phyloP scores from a whole-genome alignment of 371 early-diverging fungal species.

The Rhizomucor pusillus region DNA sequence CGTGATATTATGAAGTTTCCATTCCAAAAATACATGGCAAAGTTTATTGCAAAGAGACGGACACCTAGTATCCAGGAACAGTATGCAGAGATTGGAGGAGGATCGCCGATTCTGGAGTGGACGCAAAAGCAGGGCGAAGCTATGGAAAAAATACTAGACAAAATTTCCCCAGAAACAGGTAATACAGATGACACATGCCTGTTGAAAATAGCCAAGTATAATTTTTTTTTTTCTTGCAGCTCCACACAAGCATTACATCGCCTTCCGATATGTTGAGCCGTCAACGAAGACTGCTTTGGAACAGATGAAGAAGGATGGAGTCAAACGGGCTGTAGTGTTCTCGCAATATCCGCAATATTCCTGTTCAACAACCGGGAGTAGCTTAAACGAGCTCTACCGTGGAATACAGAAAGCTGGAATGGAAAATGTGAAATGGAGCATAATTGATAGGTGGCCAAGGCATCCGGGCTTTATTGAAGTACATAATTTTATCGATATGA shows the following conservation, averaged over 20 bases:
- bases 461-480: slow-evolving; percentile 85
- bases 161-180: slow-evolving; percentile 79
- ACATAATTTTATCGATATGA: background rate
- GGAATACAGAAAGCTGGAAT: slow-evolving; percentile 62
- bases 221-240: slow-evolving; percentile 53
- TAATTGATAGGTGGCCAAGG: slow-evolving; percentile 93
- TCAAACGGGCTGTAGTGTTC: slow-evolving; percentile 86
- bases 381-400: slow-evolving; percentile 85
- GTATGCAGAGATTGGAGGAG: slow-evolving; percentile 92
- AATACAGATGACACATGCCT: slow-evolving; percentile 7
- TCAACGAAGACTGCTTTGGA: slow-evolving; percentile 71
- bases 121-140: slow-evolving; percentile 82
- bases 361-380: slow-evolving; percentile 93
- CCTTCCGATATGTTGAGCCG: slow-evolving; percentile 91
- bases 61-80: slow-evolving; percentile 87
- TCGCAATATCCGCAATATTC: slow-evolving; percentile 96
- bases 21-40: slow-evolving; percentile 72
- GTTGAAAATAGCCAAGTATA: slow-evolving; percentile 1
- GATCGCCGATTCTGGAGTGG: slow-evolving; percentile 91
- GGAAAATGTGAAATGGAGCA: slow-evolving; percentile 78
- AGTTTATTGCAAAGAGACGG: slow-evolving; percentile 80
- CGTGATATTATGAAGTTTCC: slow-evolving; percentile 92
- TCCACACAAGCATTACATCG: slow-evolving; percentile 90
- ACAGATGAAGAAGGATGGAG: slow-evolving; percentile 80
- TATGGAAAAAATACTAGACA: slow-evolving; percentile 76